These are phyloP conservation scores for Spirogloea muscicola DNA, from an alignment of 139 green algal species.

Conservation along the genomic window DNA sequence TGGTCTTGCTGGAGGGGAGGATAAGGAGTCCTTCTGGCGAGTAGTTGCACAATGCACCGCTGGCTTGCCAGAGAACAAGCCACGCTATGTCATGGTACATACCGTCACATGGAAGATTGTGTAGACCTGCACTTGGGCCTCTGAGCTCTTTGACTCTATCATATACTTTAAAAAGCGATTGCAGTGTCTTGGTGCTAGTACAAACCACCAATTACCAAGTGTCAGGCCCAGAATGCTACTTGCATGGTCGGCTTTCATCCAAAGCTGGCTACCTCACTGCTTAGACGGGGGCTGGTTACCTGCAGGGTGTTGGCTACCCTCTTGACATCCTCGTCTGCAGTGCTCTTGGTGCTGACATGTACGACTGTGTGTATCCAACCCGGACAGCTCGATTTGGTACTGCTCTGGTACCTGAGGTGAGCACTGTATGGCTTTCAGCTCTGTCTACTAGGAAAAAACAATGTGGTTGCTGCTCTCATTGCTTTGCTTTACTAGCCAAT, in stretches of 20 bases:
- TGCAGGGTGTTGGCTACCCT: constrained; percentile 75
- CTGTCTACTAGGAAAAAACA: too few species aligned
- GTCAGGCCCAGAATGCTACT: too few species aligned
- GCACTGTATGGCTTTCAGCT: too few species aligned
- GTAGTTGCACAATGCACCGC: constrained; percentile 77
- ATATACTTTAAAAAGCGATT: too few species aligned
- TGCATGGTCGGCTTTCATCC: too few species aligned
- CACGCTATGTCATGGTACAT: constrained; percentile 88
- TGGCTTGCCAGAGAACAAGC: constrained; percentile 73
- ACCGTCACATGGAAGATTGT: not conserved
- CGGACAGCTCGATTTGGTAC: constrained; percentile 92
- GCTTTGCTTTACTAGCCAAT: too few species aligned
- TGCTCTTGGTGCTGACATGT: constrained; percentile 92
- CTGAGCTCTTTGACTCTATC: too few species aligned
- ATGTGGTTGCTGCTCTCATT: too few species aligned
- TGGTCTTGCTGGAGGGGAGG: constrained; percentile 87
- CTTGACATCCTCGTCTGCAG: constrained; percentile 89
- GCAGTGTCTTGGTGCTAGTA: too few species aligned
- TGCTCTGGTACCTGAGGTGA: constrained; percentile 72
- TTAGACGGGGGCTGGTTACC: not conserved
- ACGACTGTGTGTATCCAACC: constrained; percentile 92
- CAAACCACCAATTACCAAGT: too few species aligned
- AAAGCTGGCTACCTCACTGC: too few species aligned
- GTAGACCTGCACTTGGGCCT: too few species aligned
- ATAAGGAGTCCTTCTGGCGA: constrained; percentile 86